These are phyloP conservation scores for Metschnikowia peoriensis DNA, from an alignment of 805 yeast species.

Conservation along the genomic window DNA sequence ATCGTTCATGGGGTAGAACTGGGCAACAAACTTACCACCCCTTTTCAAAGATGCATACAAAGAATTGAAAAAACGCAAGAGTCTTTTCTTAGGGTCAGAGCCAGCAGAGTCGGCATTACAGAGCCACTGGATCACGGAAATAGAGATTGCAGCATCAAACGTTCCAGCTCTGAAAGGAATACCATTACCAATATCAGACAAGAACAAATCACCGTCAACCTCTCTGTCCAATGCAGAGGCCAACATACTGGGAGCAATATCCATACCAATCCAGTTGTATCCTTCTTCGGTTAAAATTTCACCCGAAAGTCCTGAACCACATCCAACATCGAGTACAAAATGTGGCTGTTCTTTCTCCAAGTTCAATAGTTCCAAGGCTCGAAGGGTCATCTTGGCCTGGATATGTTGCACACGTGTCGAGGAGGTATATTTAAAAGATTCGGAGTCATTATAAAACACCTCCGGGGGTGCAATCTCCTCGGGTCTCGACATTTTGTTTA, in stretches of 20 bases:
- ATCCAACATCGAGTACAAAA: constrained; percentile 85
- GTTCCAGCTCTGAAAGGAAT: constrained; percentile 95
- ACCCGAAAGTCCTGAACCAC: constrained; percentile 96
- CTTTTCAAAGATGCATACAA: constrained; percentile 80
- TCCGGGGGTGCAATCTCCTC: constrained; percentile 97
- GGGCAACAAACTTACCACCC: constrained; percentile 97
- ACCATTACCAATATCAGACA: constrained; percentile 92
- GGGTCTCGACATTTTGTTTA: constrained; percentile 78
- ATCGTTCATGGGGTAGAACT: constrained; percentile 92
- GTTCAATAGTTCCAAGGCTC: constrained; percentile 86
- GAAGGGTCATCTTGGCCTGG: constrained; percentile 94
- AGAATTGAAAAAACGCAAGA: constrained; percentile 81
- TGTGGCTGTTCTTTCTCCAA: constrained; percentile 59
- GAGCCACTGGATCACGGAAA: constrained; percentile 96
- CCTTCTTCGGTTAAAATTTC: constrained; percentile 93
- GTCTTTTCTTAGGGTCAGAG: constrained; percentile 80
- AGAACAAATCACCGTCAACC: constrained; percentile 87
- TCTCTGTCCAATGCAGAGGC: constrained; percentile 92
- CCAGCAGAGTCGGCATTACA: constrained; percentile 89
- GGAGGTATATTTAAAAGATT: constrained; percentile 84
- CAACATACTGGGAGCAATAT: constrained; percentile 92
- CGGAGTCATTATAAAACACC: constrained; percentile 86
- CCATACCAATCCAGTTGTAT: constrained; percentile 94
- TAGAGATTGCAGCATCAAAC: constrained; percentile 93
- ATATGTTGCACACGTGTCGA: constrained; percentile 97